A percentile compares a stretch with the other conserved stretches of the same genome.
phyloP scores from a whole-genome alignment of 1,284 basidiomycete species.

The Papiliotrema fonsecae region DNA sequence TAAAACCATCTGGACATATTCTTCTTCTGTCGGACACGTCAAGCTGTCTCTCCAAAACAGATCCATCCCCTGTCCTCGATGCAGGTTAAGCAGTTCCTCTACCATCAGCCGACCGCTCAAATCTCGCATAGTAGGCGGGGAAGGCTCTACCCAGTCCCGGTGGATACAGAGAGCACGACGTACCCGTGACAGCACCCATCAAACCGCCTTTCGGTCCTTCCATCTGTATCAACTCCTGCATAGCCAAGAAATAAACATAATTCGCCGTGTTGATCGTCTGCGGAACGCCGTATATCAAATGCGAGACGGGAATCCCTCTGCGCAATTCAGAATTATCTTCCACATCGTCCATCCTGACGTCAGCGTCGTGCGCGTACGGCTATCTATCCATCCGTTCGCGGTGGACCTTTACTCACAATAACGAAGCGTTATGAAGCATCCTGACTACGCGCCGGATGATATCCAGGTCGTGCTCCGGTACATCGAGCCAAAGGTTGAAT shows the following conservation, averaged over 20 bases:
- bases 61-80: constrained; percentile 93
- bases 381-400: neutral
- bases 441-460: constrained; percentile 76
- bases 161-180: neutral
- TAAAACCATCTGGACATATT: constrained; percentile 94
- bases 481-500: constrained; percentile 88
- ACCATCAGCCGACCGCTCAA: constrained; percentile 3
- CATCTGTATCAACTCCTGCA: constrained; percentile 67
- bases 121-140: neutral
- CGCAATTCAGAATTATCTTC: constrained; percentile 91
- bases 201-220: constrained; percentile 37
- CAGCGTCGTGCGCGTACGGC: neutral
- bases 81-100: constrained; percentile 84
- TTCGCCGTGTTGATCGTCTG: constrained; percentile 98
- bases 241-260: constrained; percentile 91
- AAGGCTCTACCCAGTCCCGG: neutral
- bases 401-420: constrained; percentile 61
- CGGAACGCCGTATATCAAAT: constrained; percentile 92
- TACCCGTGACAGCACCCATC: constrained; percentile 7
- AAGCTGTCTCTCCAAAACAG: constrained; percentile 90
- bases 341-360: constrained; percentile 84
- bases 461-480: constrained; percentile 65
- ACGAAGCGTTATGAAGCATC: constrained; percentile 90
- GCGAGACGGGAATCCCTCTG: constrained; percentile 79
- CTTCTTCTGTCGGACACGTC: constrained; percentile 87